These are phyloP conservation scores for Phytophthora parvispora DNA, from an alignment of 352 stramenopile genomes.

Conservation along the genomic window DNA sequence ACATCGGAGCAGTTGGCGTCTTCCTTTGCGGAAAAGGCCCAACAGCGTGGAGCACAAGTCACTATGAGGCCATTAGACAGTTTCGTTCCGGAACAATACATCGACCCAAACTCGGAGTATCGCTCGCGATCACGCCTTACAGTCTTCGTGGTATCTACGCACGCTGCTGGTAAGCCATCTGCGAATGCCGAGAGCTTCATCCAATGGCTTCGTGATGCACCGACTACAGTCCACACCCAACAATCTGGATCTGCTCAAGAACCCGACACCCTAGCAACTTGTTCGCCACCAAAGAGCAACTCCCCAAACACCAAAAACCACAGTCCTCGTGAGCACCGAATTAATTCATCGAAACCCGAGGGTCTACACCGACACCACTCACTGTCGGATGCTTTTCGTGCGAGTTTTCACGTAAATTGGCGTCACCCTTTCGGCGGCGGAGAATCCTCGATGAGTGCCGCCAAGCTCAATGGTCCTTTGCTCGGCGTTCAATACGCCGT, in stretches of 20 bases:
- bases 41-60: conserved; percentile 61
- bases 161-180: conserved; percentile 95
- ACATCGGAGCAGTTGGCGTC: conserved; percentile 95
- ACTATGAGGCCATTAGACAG: conserved; percentile 91
- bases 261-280: background rate
- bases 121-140: conserved; percentile 36
- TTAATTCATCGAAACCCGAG: conserved; percentile 1
- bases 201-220: conserved; percentile 69
- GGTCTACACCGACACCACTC: conserved; percentile 16
- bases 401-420: conserved; percentile 16
- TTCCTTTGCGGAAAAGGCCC: conserved; percentile 78
- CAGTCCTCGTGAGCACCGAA: background rate
- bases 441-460: background rate
- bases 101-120: conserved; percentile 33
- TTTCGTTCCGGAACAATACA: conserved; percentile 56
- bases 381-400: conserved; percentile 5
- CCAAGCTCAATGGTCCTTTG: conserved; percentile 7
- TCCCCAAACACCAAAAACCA: background rate
- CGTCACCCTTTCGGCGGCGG: conserved; percentile 10
- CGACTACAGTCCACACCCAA: background rate
- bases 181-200: conserved; percentile 94
- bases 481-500: conserved; percentile 28
- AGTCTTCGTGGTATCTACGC: conserved; percentile 96
- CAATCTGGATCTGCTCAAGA: background rate
- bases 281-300: conserved; percentile 1